Conservation (phyloP, 768 basidiomycete species). For the Boletellus ananas region DNA sequence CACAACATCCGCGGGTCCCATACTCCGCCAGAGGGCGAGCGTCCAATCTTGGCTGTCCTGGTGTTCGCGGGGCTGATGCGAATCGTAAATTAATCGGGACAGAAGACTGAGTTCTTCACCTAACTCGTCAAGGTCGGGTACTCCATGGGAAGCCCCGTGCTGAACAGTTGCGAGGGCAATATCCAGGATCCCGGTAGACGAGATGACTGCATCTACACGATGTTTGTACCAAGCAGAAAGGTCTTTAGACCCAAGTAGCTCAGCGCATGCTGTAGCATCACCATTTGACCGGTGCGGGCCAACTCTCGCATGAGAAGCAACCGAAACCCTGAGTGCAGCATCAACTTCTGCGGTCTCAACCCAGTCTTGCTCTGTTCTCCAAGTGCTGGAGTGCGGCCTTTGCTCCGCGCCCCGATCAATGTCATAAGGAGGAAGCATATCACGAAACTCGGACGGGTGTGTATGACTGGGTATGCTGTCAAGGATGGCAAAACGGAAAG, state of each 20-base stretch:
- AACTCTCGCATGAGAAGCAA: conserved; percentile 6
- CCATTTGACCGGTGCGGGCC: conserved; percentile 10
- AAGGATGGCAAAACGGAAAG: conserved; percentile 65
- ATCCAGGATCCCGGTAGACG: conserved; percentile 71
- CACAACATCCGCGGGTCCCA: conserved; percentile 64
- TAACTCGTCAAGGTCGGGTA: conserved; percentile 74
- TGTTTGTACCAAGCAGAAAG: conserved; percentile 73
- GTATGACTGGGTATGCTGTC: conserved; percentile 72
- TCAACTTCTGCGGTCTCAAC: conserved; percentile 48
- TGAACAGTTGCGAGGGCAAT: conserved; percentile 76
- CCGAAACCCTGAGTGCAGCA: conserved; percentile 35
- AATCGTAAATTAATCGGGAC: conserved; percentile 83
- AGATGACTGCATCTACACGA: conserved; percentile 60
- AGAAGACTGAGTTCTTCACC: conserved; percentile 92
- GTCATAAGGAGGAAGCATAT: conserved; percentile 64
- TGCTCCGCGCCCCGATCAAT: conserved; percentile 43
- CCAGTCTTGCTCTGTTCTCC: conserved; percentile 59
- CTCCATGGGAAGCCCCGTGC: conserved; percentile 77
- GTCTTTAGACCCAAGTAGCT: conserved; percentile 24
- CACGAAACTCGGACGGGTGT: conserved; percentile 56
- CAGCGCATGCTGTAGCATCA: conserved; percentile 4
- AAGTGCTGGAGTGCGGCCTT: conserved; percentile 29
- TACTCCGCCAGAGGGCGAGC: conserved; percentile 64
- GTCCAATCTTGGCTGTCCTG: conserved; percentile 65
- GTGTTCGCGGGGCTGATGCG: conserved; percentile 42